Evolutionary conservation across 495 filamentous ascomycete genomes (phyloP).

Genomic region (Penicillium diatomitis): DNA sequence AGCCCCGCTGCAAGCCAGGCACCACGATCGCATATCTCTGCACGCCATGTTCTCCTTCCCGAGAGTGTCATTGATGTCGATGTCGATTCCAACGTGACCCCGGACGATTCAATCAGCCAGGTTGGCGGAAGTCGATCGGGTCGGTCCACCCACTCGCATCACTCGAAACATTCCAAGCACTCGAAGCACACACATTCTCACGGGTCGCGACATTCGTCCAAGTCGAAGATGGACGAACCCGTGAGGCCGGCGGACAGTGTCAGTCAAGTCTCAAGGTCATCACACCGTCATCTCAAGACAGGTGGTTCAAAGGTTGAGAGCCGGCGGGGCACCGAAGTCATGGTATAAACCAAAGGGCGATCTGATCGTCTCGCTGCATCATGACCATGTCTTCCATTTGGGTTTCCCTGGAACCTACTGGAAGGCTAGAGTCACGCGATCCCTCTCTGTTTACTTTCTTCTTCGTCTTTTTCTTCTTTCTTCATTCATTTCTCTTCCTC

Average conservation of each 20-base stretch:
- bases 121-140: constrained; percentile 21
- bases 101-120: constrained; percentile 33
- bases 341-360: not conserved
- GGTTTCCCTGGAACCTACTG: not conserved
- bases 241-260: constrained; percentile 59
- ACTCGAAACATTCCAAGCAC: constrained; percentile 22
- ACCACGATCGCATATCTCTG: constrained; percentile 20
- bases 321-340: constrained; percentile 26
- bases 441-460: not conserved
- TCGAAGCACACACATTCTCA: constrained; percentile 19
- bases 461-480: not conserved
- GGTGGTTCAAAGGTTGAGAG: constrained; percentile 21
- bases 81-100: constrained; percentile 24
- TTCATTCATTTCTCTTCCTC: not conserved
- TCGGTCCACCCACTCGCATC: constrained; percentile 19
- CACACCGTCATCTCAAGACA: constrained; percentile 32
- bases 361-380: not conserved
- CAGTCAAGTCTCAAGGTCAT: constrained; percentile 46
- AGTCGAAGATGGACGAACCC: constrained; percentile 28
- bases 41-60: constrained; percentile 39
- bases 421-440: not conserved
- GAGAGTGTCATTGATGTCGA: constrained; percentile 35
- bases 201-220: constrained; percentile 11
- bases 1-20: constrained; percentile 2
- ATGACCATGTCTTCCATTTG: not conserved